Conservation (phyloP, 2,329 filamentous ascomycete species). For the Xenoacremonium recifei region DNA sequence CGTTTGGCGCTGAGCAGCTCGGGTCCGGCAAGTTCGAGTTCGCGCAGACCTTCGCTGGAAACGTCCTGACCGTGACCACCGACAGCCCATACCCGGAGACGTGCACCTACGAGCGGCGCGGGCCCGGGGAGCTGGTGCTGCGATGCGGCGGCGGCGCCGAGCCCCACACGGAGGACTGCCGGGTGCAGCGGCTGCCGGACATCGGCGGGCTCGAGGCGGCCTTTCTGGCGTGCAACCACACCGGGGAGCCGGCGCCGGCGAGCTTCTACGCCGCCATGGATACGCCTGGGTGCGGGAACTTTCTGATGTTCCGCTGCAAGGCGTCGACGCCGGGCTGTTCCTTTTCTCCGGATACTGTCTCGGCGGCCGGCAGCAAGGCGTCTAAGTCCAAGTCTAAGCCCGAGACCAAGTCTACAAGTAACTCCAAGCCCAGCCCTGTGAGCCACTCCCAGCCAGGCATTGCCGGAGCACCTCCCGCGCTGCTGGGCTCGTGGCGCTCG, state of each 20-base stretch:
- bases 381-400: too few relatives aligned
- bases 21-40: constrained; percentile 14
- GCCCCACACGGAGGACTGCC: constrained; percentile 4
- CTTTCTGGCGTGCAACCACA: constrained; percentile 9
- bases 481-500: constrained; percentile 10
- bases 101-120: constrained; percentile 4
- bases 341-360: too few relatives aligned
- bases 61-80: constrained; percentile 6
- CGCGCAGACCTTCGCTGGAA: constrained; percentile 8
- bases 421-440: too few relatives aligned
- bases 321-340: too few relatives aligned
- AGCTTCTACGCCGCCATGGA: constrained; percentile 9
- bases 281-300: constrained; percentile 5
- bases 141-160: constrained; percentile 4
- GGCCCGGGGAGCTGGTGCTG: constrained; percentile 4
- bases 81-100: constrained; percentile 8
- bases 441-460: too few relatives aligned
- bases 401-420: too few relatives aligned
- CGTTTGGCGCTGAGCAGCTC: constrained; percentile 12
- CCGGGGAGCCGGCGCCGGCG: constrained; percentile 5
- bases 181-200: constrained; percentile 7
- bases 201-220: constrained; percentile 6
- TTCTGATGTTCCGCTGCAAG: too few relatives aligned
- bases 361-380: too few relatives aligned
- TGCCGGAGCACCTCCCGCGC: too few relatives aligned